Evolutionary conservation across 306 rosid species (phyloP).

Genomic region (Oxytropis ochrocephala): DNA sequence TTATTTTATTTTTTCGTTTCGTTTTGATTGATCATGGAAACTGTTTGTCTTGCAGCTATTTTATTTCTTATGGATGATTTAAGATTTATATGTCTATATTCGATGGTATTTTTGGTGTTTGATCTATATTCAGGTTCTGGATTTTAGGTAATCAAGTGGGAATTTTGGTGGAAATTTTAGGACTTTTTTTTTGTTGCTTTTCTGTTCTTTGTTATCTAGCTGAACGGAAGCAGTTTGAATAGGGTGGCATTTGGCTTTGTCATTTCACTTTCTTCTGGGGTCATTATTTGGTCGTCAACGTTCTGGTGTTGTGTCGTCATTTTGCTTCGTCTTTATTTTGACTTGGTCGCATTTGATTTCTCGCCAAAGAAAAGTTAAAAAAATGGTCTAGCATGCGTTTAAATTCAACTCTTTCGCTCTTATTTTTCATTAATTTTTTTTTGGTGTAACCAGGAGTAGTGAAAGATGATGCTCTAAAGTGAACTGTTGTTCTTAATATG

Average conservation of each 20-base stretch:
- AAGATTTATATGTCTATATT: not conserved
- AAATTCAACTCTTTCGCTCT: not conserved
- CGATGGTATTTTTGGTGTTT: not conserved
- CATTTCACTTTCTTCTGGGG: not conserved
- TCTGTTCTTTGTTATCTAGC: not conserved
- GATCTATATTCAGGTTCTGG: slow-evolving; percentile 24
- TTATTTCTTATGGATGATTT: not conserved
- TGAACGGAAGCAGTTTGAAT: slow-evolving; percentile 1
- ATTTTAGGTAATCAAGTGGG: slow-evolving; percentile 4
- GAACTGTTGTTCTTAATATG: not conserved
- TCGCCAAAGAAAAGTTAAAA: not conserved
- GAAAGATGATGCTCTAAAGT: slow-evolving; percentile 8
- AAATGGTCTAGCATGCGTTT: not conserved
- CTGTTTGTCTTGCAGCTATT: not conserved
- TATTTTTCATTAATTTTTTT: not conserved
- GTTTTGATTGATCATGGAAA: not conserved
- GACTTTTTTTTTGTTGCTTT: not conserved
- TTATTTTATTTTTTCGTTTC: not conserved
- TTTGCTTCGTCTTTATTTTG: not conserved
- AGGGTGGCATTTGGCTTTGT: not conserved
- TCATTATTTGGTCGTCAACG: not conserved
- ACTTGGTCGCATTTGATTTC: slow-evolving; percentile 2
- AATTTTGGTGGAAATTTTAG: not conserved
- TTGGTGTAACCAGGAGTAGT: not conserved
- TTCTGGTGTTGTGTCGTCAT: not conserved